Percentiles rank a stretch among this genome's conserved stretches.
Conservation (phyloP, 306 rosid species). For the Quercus glauca region DNA sequence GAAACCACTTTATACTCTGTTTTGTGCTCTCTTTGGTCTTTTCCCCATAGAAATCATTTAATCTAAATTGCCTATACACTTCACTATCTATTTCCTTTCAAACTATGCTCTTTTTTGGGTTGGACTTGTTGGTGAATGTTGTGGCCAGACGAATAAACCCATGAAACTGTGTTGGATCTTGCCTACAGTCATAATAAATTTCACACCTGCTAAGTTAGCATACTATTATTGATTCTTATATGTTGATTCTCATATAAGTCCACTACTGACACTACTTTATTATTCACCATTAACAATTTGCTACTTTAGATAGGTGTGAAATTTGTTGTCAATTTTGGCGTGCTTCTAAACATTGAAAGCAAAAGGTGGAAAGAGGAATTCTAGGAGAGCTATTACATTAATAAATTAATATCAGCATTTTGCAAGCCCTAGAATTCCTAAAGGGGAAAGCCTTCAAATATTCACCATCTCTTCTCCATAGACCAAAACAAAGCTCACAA, state of each 20-base stretch:
- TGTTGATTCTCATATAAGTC: no score
- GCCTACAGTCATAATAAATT: neutral
- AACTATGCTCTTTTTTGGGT: neutral
- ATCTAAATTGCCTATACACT: neutral
- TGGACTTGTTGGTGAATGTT: neutral
- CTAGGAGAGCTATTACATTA: neutral
- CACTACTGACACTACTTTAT: no score
- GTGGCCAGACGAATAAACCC: neutral
- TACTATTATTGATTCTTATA: no score
- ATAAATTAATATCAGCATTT: neutral
- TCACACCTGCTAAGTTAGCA: no score
- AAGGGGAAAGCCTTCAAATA: no score
- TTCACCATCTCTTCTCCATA: no score
- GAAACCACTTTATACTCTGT: no score
- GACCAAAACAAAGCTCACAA: neutral
- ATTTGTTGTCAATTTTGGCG: no score
- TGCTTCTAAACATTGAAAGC: neutral
- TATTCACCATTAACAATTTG: no score
- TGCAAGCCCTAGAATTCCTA: neutral
- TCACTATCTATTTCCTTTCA: neutral
- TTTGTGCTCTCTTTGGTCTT: no score
- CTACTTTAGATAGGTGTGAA: no score
- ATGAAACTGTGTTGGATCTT: neutral
- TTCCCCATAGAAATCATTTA: neutral
- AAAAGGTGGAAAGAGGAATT: neutral